These are phyloP conservation scores for Solanum sejunctum DNA, from an alignment of 257 asterid genomes.

Conservation along the genomic window DNA sequence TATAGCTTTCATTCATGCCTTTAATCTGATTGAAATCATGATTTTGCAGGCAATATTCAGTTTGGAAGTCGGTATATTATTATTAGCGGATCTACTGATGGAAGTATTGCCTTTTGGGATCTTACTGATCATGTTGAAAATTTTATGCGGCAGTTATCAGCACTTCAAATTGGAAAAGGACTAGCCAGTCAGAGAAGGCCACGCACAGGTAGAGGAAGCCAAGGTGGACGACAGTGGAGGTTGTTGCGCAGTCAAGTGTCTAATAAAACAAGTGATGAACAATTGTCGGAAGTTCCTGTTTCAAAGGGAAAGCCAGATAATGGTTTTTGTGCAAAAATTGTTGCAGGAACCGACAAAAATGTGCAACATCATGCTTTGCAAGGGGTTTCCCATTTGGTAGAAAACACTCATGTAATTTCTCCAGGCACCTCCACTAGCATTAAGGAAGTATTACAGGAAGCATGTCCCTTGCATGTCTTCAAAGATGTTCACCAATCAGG, in stretches of 20 bases:
- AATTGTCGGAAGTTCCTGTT: slow-evolving; percentile 3
- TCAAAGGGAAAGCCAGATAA: slow-evolving; percentile 9
- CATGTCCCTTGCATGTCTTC: slow-evolving; percentile 43
- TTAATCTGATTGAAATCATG: neutral
- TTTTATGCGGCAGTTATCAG: slow-evolving; percentile 48
- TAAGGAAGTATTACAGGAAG: slow-evolving; percentile 5
- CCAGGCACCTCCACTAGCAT: neutral
- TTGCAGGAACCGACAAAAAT: slow-evolving; percentile 8
- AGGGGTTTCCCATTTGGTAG: slow-evolving; percentile 11
- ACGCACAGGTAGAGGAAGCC: slow-evolving; percentile 96
- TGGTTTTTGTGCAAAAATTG: slow-evolving; percentile 10
- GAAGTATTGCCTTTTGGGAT: slow-evolving; percentile 88
- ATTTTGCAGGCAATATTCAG: slow-evolving; percentile 28
- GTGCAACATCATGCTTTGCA: slow-evolving; percentile 17
- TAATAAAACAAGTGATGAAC: slow-evolving; percentile 21
- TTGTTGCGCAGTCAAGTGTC: slow-evolving; percentile 26
- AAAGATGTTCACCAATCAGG: slow-evolving; percentile 81
- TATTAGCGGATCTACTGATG: slow-evolving; percentile 84
- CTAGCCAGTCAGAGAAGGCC: slow-evolving; percentile 75
- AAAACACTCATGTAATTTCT: slow-evolving; percentile 3
- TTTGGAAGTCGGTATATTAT: slow-evolving; percentile 44
- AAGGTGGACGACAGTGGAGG: slow-evolving; percentile 89
- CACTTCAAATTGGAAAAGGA: slow-evolving; percentile 39
- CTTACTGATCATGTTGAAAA: slow-evolving; percentile 59
- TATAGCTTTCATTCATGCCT: neutral